Base-by-base conservation (phyloP, 2,329 filamentous ascomycete genomes). In the Aureobasidium sp. region DNA sequence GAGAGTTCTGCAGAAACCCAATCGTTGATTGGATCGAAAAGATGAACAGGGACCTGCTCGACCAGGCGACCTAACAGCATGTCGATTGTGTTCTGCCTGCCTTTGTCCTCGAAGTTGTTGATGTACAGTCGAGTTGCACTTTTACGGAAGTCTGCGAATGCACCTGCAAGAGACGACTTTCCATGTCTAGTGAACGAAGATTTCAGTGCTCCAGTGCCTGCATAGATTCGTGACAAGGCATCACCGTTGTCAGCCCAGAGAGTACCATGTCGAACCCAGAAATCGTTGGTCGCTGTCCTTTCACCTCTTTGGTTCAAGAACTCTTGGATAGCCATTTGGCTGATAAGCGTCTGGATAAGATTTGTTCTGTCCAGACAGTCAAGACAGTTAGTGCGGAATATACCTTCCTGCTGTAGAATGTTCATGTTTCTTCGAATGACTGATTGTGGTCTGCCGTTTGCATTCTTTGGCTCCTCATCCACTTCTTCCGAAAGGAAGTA, bases 191-290 rank as follows among this genome's bases (percentile, higher is more conserved):
- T 99, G 69, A 96, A 97, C 0, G 92, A 97, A 2, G 92, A 92
- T 74, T 97, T 99, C 48, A 99, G 79, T 17, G 94, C 94, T 5
- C 94, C 94, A 3, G 94, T 99, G 27, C 94, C 94, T 9, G 94
- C 94, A 72, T 99, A 99, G 29, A 97, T 97, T 70, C 91, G 90
- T 13, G 92, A 97, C 52, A 99, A 76, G 6, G 89, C 88, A 77
- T 99, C 94, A 26, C 94, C 94, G 71, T 97, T 97, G 74, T 99
- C 94, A 37, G 94, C 94, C 94, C 94, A 99, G 1, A 99, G 81
- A 64, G 86, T 94, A 9, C 91, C 92, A 76, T 99, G 94, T 53
- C 90, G 83, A 76, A 90, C 88, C 89, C 92, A 96, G 69, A 97
- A 92, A 70, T 97, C 92, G 0, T 87, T 83, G 10, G 82, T 81